Percentiles rank a stretch among this genome's conserved stretches.
Evolutionary conservation across 257 asterid species (phyloP).

Genomic region (Ligustrum vulgare): DNA sequence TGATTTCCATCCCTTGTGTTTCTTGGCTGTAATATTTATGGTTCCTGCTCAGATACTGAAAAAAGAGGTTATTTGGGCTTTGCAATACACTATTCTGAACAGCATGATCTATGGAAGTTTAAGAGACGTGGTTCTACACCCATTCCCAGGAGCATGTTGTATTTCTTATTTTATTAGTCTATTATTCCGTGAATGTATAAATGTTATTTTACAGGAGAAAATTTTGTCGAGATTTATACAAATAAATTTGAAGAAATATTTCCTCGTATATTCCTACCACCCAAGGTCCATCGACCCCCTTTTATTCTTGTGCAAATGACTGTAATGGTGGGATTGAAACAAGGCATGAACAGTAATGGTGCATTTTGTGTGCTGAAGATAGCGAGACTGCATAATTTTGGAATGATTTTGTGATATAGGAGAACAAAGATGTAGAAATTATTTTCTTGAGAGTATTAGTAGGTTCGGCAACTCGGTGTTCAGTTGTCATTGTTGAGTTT

Average conservation of each 20-base stretch:
- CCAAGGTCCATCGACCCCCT: background rate
- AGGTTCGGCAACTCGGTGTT: no score
- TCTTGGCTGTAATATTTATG: constrained; percentile 29
- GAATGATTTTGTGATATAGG: no score
- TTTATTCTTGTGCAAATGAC: background rate
- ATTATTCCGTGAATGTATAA: constrained; percentile 51
- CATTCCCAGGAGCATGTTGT: constrained; percentile 53
- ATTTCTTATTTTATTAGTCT: constrained; percentile 33
- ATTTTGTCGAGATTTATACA: constrained; percentile 40
- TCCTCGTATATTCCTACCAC: background rate
- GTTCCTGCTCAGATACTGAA: constrained; percentile 32
- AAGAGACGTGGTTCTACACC: constrained; percentile 12
- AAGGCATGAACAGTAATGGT: background rate
- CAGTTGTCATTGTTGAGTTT: no score
- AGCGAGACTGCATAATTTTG: no score
- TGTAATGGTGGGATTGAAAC: background rate
- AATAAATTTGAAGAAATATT: background rate
- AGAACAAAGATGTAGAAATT: no score
- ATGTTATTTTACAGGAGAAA: constrained; percentile 25
- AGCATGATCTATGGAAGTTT: constrained; percentile 23
- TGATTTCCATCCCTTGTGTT: constrained; percentile 28
- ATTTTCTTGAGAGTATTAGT: no score
- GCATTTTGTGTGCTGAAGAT: background rate
- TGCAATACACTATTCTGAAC: constrained; percentile 1
- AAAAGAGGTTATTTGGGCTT: constrained; percentile 30